These are phyloP conservation scores for Rhizophagus sp. DNA, from an alignment of 192 early-diverging fungal genomes.

Conservation along the genomic window DNA sequence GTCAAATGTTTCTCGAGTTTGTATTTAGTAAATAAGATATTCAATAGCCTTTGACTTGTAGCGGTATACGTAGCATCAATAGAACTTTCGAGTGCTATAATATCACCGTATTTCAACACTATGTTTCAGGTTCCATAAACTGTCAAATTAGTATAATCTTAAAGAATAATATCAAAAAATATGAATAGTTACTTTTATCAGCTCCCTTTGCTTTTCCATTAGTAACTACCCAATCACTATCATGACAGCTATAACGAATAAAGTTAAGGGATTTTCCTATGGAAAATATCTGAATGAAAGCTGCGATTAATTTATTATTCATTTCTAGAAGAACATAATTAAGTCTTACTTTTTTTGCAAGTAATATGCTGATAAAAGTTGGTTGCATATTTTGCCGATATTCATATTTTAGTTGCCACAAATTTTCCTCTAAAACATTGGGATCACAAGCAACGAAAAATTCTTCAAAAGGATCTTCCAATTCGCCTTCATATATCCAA, in stretches of 20 bases:
- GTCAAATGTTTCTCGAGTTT: conserved; percentile 82
- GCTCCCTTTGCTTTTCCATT: neutral
- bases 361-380: conserved; percentile 67
- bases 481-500: conserved; percentile 94
- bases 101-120: conserved; percentile 67
- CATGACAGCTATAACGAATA: conserved; percentile 64
- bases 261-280: conserved; percentile 91
- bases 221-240: conserved; percentile 39
- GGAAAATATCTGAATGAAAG: conserved; percentile 64
- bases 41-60: conserved; percentile 78
- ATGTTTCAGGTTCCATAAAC: neutral
- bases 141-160: neutral
- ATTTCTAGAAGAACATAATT: neutral
- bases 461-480: conserved; percentile 89
- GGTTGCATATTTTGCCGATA: conserved; percentile 85
- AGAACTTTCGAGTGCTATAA: conserved; percentile 68
- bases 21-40: conserved; percentile 76
- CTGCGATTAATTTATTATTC: neutral
- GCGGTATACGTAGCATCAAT: conserved; percentile 70
- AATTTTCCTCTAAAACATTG: conserved; percentile 60
- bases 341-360: conserved; percentile 75
- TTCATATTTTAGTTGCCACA: conserved; percentile 83
- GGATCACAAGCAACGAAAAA: conserved; percentile 79
- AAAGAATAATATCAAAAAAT: neutral
- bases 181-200: conserved; percentile 15